Base-by-base conservation (phyloP, 352 stramenopile genomes). In the Globisporangium cystogenes region DNA sequence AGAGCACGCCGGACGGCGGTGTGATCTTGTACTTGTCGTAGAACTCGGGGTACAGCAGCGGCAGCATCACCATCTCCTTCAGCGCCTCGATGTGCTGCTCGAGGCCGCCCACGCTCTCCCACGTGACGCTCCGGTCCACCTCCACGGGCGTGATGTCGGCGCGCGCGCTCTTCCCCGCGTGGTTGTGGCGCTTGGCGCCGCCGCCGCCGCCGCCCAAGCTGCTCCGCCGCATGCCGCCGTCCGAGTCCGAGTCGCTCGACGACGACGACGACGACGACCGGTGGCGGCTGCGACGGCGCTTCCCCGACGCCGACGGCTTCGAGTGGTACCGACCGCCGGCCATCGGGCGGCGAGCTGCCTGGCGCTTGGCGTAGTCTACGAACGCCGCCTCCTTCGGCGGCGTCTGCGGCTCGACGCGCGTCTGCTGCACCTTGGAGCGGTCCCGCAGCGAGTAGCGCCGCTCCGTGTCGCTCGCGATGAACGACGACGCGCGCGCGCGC, bases 51-150 rank as follows among this genome's bases (percentile, higher is more conserved):
- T 98, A 98, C 29, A 98, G 51, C 44, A 97, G 57, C 8, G 91
- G 91, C 15, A 98, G 74, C 72, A 97, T 80, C 11, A 98, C 86
- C 91, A 98, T 97, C 70, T 98, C 91, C 60, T 97, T 97, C 53
- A 98, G 70, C 24, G 87, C 78, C 47, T 90, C 71, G 29, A 97
- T 90, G 54, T 97, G 90, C 20, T 74, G 70, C 37, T 82, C 72
- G 14, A 97, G 62, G 0, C 89, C 89, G 2, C 89, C 89, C 15
- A 97, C 71, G 39, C 71, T 91, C 20, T 90, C 80, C 87, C 87
- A 97, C 4, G 70, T 93, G 42, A 97, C 76, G 37, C 70, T 88
- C 33, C 65, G 53, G 51, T 97, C 86, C 8, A 96, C 71, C 65
- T 92, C 75, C 1, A 96, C 57, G 4, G 87, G 87, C 7, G 74